These are phyloP conservation scores for Neurospora discreta DNA, from an alignment of 495 filamentous ascomycete species.

Conservation along the genomic window DNA sequence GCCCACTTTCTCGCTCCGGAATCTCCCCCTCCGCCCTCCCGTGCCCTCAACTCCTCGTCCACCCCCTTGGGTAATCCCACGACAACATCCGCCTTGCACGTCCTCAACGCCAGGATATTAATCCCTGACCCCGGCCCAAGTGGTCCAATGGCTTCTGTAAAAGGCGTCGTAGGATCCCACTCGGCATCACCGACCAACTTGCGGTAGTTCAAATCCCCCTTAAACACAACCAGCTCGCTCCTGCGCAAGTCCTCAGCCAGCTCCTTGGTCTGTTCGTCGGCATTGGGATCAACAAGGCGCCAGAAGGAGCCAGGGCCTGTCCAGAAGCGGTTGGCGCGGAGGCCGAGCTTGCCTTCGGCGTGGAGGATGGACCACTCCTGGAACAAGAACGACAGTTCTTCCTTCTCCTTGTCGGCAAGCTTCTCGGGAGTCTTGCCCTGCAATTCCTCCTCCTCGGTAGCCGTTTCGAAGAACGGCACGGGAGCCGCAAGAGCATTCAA, in stretches of 20 bases:
- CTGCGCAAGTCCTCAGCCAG: constrained; percentile 70
- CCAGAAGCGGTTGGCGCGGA: constrained; percentile 84
- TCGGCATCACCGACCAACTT: constrained; percentile 78
- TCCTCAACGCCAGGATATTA: constrained; percentile 74
- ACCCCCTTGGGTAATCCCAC: constrained; percentile 72
- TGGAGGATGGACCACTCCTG: constrained; percentile 68
- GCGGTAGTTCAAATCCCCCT: constrained; percentile 92
- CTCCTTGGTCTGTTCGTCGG: constrained; percentile 48
- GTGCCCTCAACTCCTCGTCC: constrained; percentile 65
- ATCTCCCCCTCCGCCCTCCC: constrained; percentile 57
- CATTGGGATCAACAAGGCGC: constrained; percentile 40
- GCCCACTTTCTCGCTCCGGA: constrained; percentile 79
- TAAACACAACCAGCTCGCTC: constrained; percentile 87
- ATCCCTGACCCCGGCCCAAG: constrained; percentile 70
- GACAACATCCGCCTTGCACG: constrained; percentile 91
- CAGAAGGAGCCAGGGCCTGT: constrained; percentile 76
- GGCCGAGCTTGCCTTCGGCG: constrained; percentile 64
- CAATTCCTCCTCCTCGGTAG: constrained; percentile 51
- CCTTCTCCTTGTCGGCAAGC: constrained; percentile 55
- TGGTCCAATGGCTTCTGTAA: constrained; percentile 76
- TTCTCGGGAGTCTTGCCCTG: constrained; percentile 42
- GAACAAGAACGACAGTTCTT: constrained; percentile 65
- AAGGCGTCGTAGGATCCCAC: constrained; percentile 84
- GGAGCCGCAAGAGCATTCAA: constrained; percentile 66
- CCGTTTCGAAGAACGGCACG: constrained; percentile 60